Percentiles rank a stretch among this genome's conserved stretches.
These are phyloP conservation scores for Fusarium sp. DNA, from an alignment of 2,329 filamentous ascomycete genomes.

Conservation along the genomic window DNA sequence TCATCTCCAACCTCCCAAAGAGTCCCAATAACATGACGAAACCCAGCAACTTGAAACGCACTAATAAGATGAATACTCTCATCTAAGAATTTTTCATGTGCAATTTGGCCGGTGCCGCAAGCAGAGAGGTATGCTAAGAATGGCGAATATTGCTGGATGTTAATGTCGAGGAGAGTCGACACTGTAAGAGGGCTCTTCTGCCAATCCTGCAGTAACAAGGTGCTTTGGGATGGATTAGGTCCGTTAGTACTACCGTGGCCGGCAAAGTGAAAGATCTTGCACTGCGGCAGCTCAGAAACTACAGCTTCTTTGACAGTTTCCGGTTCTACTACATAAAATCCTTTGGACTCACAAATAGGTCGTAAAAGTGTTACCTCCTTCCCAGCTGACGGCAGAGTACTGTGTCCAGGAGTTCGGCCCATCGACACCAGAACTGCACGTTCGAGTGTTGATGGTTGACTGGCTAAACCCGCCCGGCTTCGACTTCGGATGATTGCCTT, in stretches of 20 bases:
- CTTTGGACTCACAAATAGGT: too few relatives aligned
- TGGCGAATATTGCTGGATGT: neutral
- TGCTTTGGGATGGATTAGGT: neutral
- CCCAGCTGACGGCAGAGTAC: too few relatives aligned
- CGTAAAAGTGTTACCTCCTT: fast-evolving
- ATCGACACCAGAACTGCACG: too few relatives aligned
- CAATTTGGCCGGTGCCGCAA: neutral
- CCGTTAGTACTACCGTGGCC: neutral
- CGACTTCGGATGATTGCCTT: too few relatives aligned
- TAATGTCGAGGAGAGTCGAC: neutral
- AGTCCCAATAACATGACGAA: neutral
- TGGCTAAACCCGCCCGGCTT: fast-evolving
- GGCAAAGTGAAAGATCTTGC: neutral
- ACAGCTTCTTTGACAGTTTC: too few relatives aligned
- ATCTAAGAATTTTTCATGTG: neutral
- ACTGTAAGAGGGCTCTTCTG: neutral
- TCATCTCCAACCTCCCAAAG: neutral
- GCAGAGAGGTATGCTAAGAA: neutral
- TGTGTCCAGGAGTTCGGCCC: too few relatives aligned
- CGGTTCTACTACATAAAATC: too few relatives aligned
- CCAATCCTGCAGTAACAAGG: neutral
- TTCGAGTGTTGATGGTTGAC: fast-evolving
- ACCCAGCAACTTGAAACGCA: neutral
- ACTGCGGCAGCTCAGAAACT: neutral
- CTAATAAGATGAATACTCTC: neutral